Base-by-base conservation (phyloP, 768 basidiomycete species). In the Trametes elegans region DNA sequence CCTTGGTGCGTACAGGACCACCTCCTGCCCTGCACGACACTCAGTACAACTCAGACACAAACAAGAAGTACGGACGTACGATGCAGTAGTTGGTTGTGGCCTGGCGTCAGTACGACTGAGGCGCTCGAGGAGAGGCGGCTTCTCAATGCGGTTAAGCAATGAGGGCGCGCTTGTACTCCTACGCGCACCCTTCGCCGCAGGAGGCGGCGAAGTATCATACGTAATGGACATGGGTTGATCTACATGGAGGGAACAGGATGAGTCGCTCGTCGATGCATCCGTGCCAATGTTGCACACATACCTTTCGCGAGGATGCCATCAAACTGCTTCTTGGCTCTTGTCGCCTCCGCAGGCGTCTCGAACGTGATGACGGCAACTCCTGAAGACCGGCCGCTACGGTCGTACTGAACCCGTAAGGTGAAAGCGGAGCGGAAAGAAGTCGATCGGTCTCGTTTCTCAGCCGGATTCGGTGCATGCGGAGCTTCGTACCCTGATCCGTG, bases 311-410 rank as follows among this genome's bases (percentile, higher is more conserved):
- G 78, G 62, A 90, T 87, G 40, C 93, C 92, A 66, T 93, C 81
- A 55, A 88, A 89, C 60, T 90, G 86, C 59, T 85, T 87, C 73
- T 90, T 90, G 49, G 93, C 93, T 55, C 80, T 77, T 34, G 84
- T 83, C 29, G 94, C 94, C 69, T 96, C 90, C 50, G 80, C 77
- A 16, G 80, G 63, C 2, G 85, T 90, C 72, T 91, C 88, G 73
- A 85, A 96, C 8, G 84, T 78, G 68, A 97, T 76, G 62, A 84
- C 80, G 54, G 88, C 94, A 62, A 83, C 79, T 56, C 94, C 94
- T 18, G 81, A 84, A 41, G 94, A 96, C 69, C 94, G 89, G 62
- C 94, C 94, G 64, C 93, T 95, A 69, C 89, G 87, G 75, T 97
- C 94, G 77, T 94, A 97, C 94, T 97, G 81, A 68, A 68, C 64